Conservation (phyloP, 345 rosid species). For the Aquilaria malaccensis region DNA sequence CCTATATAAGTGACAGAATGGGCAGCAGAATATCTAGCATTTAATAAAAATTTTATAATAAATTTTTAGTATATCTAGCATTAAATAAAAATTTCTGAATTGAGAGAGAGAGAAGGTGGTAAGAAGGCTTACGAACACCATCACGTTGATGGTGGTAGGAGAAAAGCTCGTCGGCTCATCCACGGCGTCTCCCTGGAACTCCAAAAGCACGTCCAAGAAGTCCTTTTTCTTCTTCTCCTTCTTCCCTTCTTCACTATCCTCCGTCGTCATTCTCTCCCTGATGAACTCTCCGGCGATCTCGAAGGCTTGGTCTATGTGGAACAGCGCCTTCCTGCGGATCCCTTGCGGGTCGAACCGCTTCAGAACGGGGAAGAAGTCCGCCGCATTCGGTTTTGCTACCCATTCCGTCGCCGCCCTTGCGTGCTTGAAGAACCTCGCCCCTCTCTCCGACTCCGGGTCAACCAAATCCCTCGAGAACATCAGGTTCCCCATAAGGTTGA, state of each 20-base stretch:
- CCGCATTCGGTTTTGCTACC: constrained; percentile 69
- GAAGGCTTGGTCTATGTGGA: constrained; percentile 55
- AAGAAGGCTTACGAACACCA: constrained; percentile 48
- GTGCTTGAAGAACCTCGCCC: constrained; percentile 52
- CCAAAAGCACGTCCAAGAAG: constrained; percentile 71
- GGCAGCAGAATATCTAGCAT: too few species aligned
- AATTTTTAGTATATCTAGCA: too few species aligned
- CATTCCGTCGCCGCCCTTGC: constrained; percentile 74
- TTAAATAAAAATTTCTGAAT: not conserved
- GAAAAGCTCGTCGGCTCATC: constrained; percentile 46
- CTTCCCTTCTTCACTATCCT: constrained; percentile 7
- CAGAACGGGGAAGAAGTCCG: constrained; percentile 62
- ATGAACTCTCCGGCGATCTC: constrained; percentile 56
- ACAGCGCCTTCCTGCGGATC: constrained; percentile 51
- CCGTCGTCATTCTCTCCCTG: constrained; percentile 32
- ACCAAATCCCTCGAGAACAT: constrained; percentile 65
- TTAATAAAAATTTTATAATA: too few species aligned
- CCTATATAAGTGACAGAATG: too few species aligned
- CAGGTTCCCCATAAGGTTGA: constrained; percentile 64
- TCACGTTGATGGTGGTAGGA: constrained; percentile 53
- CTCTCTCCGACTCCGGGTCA: constrained; percentile 49
- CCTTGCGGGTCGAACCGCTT: constrained; percentile 71
- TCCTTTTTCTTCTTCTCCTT: constrained; percentile 37
- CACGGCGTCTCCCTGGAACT: constrained; percentile 51
- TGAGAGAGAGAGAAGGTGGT: not conserved